phyloP scores from a whole-genome alignment of 108 stramenopile species.

The Nitzschia sp. region DNA sequence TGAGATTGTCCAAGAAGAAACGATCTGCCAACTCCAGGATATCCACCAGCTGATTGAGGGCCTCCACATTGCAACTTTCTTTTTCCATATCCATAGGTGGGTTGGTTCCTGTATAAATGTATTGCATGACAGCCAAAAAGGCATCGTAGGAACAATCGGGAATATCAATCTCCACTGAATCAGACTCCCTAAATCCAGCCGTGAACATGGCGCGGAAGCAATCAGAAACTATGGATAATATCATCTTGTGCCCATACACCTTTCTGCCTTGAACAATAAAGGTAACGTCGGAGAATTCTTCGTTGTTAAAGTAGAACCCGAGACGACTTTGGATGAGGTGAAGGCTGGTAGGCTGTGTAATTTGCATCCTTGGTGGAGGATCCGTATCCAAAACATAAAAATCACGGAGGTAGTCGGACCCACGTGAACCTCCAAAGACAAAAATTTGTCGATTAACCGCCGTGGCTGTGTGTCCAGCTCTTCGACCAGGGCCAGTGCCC shows the following conservation, averaged over 20 bases:
- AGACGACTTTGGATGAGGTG: constrained; percentile 65
- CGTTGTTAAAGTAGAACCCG: constrained; percentile 77
- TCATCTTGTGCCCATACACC: constrained; percentile 86
- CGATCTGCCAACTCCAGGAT: constrained; percentile 89
- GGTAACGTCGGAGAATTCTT: constrained; percentile 88
- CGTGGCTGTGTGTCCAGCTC: constrained; percentile 94
- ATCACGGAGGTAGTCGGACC: constrained; percentile 64
- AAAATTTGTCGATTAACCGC: constrained; percentile 80
- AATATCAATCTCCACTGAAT: constrained; percentile 79
- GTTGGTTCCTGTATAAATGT: constrained; percentile 84
- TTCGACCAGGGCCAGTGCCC: constrained; percentile 76
- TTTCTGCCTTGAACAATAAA: constrained; percentile 86
- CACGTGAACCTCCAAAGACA: constrained; percentile 82
- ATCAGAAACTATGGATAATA: constrained; percentile 81
- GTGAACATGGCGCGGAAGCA: constrained; percentile 93
- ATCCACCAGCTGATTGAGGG: constrained; percentile 60
- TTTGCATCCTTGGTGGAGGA: constrained; percentile 62
- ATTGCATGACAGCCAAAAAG: constrained; percentile 86
- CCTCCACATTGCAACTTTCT: constrained; percentile 1
- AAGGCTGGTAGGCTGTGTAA: constrained; percentile 66
- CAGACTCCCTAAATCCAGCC: constrained; percentile 75
- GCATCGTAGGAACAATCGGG: constrained; percentile 73
- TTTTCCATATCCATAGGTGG: constrained; percentile 44
- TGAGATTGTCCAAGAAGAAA: constrained; percentile 90
- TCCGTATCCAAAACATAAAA: constrained; percentile 90